A percentile compares a stretch with the other conserved stretches of the same genome.
Conservation (phyloP, 805 yeast species). For the Yarrowia alimentaria region DNA sequence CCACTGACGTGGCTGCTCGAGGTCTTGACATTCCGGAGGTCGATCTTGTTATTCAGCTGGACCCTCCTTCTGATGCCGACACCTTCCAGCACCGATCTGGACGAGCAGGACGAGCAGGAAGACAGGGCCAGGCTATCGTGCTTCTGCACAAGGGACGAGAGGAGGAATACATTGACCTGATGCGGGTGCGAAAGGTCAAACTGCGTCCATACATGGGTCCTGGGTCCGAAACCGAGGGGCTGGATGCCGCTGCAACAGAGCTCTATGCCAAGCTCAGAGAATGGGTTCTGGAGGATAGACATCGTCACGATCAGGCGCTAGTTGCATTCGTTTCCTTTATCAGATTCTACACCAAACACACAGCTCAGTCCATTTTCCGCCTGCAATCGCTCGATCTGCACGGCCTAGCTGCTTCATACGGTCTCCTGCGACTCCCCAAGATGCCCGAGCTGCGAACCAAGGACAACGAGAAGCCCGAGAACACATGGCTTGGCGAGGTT, state of each 20-base stretch:
- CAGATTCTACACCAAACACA: conserved; percentile 80
- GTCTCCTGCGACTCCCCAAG: conserved; percentile 77
- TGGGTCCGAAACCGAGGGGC: conserved; percentile 29
- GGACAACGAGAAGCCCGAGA: conserved; percentile 53
- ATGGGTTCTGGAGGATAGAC: conserved; percentile 72
- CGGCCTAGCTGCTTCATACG: conserved; percentile 72
- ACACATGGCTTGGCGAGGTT: conserved; percentile 69
- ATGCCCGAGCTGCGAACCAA: conserved; percentile 80
- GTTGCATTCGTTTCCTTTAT: conserved; percentile 80
- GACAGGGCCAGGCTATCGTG: conserved; percentile 73
- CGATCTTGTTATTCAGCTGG: conserved; percentile 88
- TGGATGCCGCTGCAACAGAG: conserved; percentile 16
- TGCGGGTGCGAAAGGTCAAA: conserved; percentile 66
- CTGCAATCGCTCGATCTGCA: conserved; percentile 66
- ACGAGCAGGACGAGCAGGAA: conserved; percentile 90
- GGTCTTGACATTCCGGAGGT: conserved; percentile 96
- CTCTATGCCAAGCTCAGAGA: conserved; percentile 39
- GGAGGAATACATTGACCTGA: conserved; percentile 73
- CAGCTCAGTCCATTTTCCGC: conserved; percentile 85
- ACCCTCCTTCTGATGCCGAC: conserved; percentile 92
- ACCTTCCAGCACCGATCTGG: conserved; percentile 93
- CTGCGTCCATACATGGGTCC: conserved; percentile 44
- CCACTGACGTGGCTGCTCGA: conserved; percentile 98
- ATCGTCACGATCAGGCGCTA: conserved; percentile 77
- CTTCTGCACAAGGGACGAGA: conserved; percentile 75